A percentile compares a stretch with the other conserved stretches of the same genome.
These are phyloP conservation scores for Kurtzmaniella quercitrusa DNA, from an alignment of 1,139 yeast species.

Conservation along the genomic window DNA sequence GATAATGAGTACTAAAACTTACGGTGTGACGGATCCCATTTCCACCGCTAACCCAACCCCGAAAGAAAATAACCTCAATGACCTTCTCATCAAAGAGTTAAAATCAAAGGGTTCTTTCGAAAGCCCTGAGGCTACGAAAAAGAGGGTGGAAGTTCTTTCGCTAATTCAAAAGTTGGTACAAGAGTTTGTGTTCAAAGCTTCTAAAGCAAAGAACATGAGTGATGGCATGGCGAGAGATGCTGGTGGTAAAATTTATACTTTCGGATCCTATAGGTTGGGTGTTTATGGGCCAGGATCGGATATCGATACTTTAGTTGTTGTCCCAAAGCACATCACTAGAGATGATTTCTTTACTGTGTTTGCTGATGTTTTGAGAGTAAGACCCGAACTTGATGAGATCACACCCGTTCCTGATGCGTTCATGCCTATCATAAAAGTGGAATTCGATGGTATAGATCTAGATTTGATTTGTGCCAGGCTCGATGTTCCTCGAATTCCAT, in stretches of 20 bases:
- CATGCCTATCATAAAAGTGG: slow-evolving; percentile 90
- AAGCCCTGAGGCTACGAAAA: slow-evolving; percentile 72
- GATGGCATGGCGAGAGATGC: slow-evolving; percentile 98
- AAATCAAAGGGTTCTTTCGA: slow-evolving; percentile 89
- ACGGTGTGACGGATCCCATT: slow-evolving; percentile 90
- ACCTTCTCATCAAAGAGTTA: slow-evolving; percentile 69
- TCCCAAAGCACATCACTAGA: slow-evolving; percentile 91
- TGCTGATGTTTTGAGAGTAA: slow-evolving; percentile 55
- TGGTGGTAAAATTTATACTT: slow-evolving; percentile 94
- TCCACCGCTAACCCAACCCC: slow-evolving; percentile 81
- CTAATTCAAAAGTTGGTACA: slow-evolving; percentile 67
- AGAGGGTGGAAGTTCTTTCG: slow-evolving; percentile 69
- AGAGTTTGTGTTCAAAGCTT: slow-evolving; percentile 79
- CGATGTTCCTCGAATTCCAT: slow-evolving; percentile 78
- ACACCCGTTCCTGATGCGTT: slow-evolving; percentile 94
- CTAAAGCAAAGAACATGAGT: slow-evolving; percentile 80
- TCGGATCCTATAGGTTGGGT: slow-evolving; percentile 90
- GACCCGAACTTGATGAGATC: slow-evolving; percentile 84
- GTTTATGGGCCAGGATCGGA: slow-evolving; percentile 98
- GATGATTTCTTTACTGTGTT: slow-evolving; percentile 85
- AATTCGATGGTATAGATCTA: slow-evolving; percentile 82
- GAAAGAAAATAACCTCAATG: slow-evolving; percentile 71
- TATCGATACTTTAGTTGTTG: slow-evolving; percentile 92
- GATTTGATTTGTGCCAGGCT: slow-evolving; percentile 83
- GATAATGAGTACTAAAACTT: slow-evolving; percentile 27